phyloP scores from a whole-genome alignment of 768 basidiomycete genomes.

The Hebeloma cylindrosporum region DNA sequence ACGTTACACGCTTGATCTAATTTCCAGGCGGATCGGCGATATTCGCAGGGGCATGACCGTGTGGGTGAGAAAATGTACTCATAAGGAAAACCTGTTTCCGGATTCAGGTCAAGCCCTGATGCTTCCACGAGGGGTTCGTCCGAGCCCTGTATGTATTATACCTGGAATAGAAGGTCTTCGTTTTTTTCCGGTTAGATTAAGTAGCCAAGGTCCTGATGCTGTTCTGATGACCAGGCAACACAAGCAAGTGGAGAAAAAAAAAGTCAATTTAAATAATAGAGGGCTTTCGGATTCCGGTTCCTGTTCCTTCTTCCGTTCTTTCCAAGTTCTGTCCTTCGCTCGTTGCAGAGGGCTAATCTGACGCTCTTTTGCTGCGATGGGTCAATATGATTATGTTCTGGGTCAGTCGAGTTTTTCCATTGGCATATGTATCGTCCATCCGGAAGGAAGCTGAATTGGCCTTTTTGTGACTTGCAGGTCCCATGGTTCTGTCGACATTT shows the following conservation, averaged over 20 bases:
- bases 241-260: not conserved
- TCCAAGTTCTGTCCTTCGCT: not conserved
- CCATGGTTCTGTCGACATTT: constrained; percentile 25
- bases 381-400: constrained; percentile 12
- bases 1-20: too few relatives aligned
- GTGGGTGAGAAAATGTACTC: too few relatives aligned
- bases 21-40: too few relatives aligned
- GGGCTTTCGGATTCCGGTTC: not conserved
- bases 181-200: too few relatives aligned
- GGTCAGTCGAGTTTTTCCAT: constrained; percentile 4
- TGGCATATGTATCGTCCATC: not conserved
- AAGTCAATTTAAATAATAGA: not conserved
- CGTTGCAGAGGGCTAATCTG: not conserved
- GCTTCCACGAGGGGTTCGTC: too few relatives aligned
- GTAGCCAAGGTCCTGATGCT: too few relatives aligned
- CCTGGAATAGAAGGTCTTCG: too few relatives aligned
- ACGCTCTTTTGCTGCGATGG: constrained; percentile 8
- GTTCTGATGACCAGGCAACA: not conserved
- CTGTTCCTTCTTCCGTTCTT: not conserved
- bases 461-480: too few relatives aligned
- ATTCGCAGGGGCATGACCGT: too few relatives aligned
- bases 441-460: not conserved
- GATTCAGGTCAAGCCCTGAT: too few relatives aligned
- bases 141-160: too few relatives aligned
- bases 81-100: too few relatives aligned